Evolutionary conservation across 495 filamentous ascomycete species (phyloP), one percentile per base, ranked within the genome.

Genomic region (Thermothielavioides terrestris): DNA sequence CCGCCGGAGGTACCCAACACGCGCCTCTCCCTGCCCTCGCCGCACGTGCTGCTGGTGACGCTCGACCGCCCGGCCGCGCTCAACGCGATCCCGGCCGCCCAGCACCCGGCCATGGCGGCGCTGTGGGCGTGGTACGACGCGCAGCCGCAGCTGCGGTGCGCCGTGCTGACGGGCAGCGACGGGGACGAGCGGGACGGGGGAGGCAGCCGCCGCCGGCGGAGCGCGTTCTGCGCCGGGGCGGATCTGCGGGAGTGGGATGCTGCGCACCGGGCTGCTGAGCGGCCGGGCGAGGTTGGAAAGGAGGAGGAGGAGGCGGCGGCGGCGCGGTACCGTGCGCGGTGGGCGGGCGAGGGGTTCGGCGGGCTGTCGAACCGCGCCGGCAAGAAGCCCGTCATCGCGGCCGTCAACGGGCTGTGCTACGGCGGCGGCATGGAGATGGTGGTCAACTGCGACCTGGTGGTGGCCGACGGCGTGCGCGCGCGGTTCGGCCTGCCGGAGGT

Each of bases 371-470:
- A 75, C 48, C 60, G 74, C 12, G 53, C 54, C 6, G 78, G 75
- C 22, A 80, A 78, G 62, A 84, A 85, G 55, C 88, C 88, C 3
- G 71, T 94, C 20, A 81, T 94, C 53, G 83, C 85, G 4, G 88
- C 87, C 4, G 83, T 92, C 14, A 87, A 89, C 58, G 87, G 88
- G 6, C 68, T 86, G 18, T 82, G 81, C 27, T 70, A 84, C 28
- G 88, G 88, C 27, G 88, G 84, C 7, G 88, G 88, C 7, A 80
- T 83, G 58, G 88, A 94, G 65, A 86, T 88, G 66, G 70, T 78
- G 7, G 66, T 84, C 3, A 90, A 90, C 55, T 74, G 69, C 59
- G 88, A 94, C 65, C 60, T 91, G n/a, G 77, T 88, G 6, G 57
- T 90, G 18, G 85, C 85, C 1, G 52, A 46, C 5, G 71, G 74